Evolutionary conservation across 2,329 filamentous ascomycete genomes (phyloP), one percentile per base, ranked within the genome.

Genomic region (Niveomyces coronatus): DNA sequence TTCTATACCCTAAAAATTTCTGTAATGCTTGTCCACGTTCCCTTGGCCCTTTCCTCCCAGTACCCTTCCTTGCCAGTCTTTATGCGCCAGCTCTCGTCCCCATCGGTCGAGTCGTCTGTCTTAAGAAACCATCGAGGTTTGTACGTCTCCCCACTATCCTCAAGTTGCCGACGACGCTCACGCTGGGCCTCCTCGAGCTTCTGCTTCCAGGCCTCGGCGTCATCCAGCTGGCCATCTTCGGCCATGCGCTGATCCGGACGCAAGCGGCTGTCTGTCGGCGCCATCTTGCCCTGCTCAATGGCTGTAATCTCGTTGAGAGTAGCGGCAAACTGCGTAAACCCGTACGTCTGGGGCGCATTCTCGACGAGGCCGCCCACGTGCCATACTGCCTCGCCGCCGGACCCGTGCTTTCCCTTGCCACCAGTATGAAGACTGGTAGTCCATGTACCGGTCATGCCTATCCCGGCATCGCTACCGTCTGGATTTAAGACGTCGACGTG

Each of bases 131-230:
- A 98, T 47, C 74, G 71, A 5, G 91, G 85, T 48, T 65, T 72
- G 70, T 88, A 80, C 41, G 67, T 61, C 51, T 86, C 78, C 1
- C 84, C 85, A 4, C 68, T 68, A 33, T 79, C 79, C 56, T 96
- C 91, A 63, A 89, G 65, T 9, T 79, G 76, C 47, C 77, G 76
- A 37, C 91, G 69, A 32, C 91, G 69, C 13, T 68, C 68, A 22
- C 91, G 71, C 65, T 98, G 91, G 9, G 74, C 74, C 61, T 96
- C 89, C 54, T 98, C 91, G 4, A 98, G 69, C 47, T 70, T 71
- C 6, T 81, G 77, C 63, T 98, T 98, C 53, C 85, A 67, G 26
- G 68, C 73, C 68, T 98, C 91, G 0, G 91, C 91, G 5, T 74
- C 69, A 49, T 96, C 89, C 11, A 94, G 63, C 36, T 84, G 76